These are phyloP conservation scores for Laetiporus sulphureus DNA, from an alignment of 1,284 basidiomycete species.

Conservation along the genomic window DNA sequence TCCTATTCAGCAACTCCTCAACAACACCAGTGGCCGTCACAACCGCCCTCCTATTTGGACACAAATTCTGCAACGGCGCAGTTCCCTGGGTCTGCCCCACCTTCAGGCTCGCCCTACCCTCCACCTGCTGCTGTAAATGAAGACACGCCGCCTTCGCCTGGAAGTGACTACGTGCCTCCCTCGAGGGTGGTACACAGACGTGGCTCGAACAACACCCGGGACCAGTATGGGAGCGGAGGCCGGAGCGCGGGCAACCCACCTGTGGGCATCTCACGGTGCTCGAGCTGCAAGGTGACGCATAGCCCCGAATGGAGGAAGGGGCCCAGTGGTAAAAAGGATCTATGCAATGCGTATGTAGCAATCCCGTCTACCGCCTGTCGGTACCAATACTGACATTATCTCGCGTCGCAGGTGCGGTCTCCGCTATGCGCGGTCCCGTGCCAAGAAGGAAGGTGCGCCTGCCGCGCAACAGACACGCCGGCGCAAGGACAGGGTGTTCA, in stretches of 20 bases:
- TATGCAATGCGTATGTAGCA: constrained; percentile 84
- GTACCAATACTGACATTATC: constrained; percentile 21
- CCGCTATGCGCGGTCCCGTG: constrained; percentile 73
- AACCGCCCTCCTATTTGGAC: constrained; percentile 22
- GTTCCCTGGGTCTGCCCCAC: constrained; percentile 16
- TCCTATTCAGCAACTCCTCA: constrained; percentile 31
- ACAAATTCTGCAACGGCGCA: constrained; percentile 12
- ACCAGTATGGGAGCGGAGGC: constrained; percentile 25
- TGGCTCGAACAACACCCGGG: constrained; percentile 25
- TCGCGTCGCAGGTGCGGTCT: constrained; percentile 58
- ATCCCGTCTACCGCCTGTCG: constrained; percentile 15
- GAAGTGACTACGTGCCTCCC: constrained; percentile 53
- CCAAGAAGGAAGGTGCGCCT: constrained; percentile 66
- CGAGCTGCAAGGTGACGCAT: constrained; percentile 77
- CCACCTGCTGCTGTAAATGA: constrained; percentile 13
- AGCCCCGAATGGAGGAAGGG: constrained; percentile 96
- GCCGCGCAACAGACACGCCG: constrained; percentile 27
- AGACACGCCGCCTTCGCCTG: constrained; percentile 20
- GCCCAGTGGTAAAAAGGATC: constrained; percentile 83
- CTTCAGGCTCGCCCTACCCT: constrained; percentile 17
- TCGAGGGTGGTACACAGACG: constrained; percentile 55
- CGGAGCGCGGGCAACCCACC: constrained; percentile 53
- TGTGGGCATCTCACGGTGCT: constrained; percentile 67
- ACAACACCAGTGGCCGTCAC: constrained; percentile 25
- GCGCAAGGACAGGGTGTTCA: constrained; percentile 37